These are phyloP conservation scores for Cystofilobasidium capitatum DNA, from an alignment of 768 basidiomycete species.

Conservation along the genomic window DNA sequence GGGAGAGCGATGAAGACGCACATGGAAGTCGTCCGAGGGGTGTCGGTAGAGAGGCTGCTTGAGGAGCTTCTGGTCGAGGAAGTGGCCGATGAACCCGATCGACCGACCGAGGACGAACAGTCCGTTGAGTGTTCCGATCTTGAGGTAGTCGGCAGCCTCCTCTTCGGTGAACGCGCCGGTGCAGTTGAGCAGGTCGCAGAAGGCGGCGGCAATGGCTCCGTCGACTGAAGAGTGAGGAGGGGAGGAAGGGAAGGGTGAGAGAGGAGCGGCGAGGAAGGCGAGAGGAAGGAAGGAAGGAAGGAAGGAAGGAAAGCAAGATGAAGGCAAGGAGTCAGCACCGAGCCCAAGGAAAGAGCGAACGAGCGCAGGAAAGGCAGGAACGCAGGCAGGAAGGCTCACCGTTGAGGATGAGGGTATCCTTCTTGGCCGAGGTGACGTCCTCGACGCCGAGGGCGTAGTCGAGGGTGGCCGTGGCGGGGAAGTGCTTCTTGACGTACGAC, in stretches of 20 bases:
- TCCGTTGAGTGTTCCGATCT: constrained; percentile 81
- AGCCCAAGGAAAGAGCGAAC: neutral
- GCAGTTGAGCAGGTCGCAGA: constrained; percentile 86
- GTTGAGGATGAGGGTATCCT: constrained; percentile 65
- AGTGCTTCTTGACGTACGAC: constrained; percentile 89
- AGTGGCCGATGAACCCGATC: constrained; percentile 62
- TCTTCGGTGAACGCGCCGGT: constrained; percentile 89
- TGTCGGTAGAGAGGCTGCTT: constrained; percentile 87
- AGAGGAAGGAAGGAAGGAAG: constrained; percentile 57
- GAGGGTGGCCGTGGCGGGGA: constrained; percentile 56
- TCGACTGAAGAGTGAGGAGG: constrained; percentile 14
- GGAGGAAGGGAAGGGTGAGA: neutral
- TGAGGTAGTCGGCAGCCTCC: constrained; percentile 95
- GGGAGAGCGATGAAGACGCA: neutral
- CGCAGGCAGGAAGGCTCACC: too few relatives aligned
- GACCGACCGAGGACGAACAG: constrained; percentile 94
- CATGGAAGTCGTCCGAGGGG: constrained; percentile 53
- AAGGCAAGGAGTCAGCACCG: constrained; percentile 8
- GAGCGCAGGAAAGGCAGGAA: constrained; percentile 25
- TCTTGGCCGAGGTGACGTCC: constrained; percentile 95
- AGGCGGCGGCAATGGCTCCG: constrained; percentile 71
- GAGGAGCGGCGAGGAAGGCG: neutral
- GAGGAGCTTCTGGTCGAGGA: constrained; percentile 80
- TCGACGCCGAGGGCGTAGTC: constrained; percentile 76
- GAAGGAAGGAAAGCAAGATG: too few relatives aligned